Conservation (phyloP, 2,329 filamentous ascomycete genomes). For the Beauveria varroae region DNA sequence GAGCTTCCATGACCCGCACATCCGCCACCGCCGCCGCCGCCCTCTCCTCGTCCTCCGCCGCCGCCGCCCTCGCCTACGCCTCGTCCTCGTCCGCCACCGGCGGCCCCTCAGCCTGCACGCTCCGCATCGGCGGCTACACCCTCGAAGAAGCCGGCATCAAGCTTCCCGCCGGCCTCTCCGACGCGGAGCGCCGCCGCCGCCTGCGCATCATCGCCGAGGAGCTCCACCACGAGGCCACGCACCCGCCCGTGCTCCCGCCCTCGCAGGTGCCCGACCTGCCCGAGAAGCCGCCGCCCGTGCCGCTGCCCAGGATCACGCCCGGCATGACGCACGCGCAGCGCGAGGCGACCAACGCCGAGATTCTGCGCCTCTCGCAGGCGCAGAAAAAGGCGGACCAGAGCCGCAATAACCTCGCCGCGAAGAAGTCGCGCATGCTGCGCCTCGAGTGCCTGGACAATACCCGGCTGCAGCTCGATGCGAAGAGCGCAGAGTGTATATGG, state of each 20-base stretch:
- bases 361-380: constrained; percentile 13
- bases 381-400: constrained; percentile 23
- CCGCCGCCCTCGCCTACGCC: neutral
- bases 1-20: neutral
- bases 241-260: constrained; percentile 23
- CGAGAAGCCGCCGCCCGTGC: constrained; percentile 19
- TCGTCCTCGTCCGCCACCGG: too few species aligned
- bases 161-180: constrained; percentile 14
- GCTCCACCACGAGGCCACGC: constrained; percentile 15
- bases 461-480: constrained; percentile 17
- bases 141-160: constrained; percentile 17
- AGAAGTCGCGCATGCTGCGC: constrained; percentile 26
- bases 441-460: constrained; percentile 20
- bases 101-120: neutral
- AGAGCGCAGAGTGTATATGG: constrained; percentile 21
- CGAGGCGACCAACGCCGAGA: constrained; percentile 11
- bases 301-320: constrained; percentile 13
- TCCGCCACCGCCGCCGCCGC: neutral
- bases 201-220: constrained; percentile 17
- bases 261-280: constrained; percentile 20
- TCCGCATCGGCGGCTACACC: constrained; percentile 14
- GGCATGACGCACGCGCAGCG: neutral
- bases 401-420: constrained; percentile 32
- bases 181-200: constrained; percentile 16
- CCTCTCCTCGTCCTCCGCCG: neutral